Evolutionary conservation across 129 eudicot genomes (phyloP).

Genomic region (Oenanthe sinensis): DNA sequence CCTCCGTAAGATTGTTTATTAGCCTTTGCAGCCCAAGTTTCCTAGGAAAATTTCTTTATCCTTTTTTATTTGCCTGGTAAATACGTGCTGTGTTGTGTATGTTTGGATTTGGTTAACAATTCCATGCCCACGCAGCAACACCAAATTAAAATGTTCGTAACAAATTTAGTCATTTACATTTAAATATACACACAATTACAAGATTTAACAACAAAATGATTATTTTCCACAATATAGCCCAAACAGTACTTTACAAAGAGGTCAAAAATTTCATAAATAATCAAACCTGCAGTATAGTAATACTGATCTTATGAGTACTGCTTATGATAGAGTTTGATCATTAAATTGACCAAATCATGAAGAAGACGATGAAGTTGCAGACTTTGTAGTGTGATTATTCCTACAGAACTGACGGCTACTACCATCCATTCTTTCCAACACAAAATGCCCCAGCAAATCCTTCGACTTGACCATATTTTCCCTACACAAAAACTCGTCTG

Average conservation of each 20-base stretch:
- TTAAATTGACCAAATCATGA: not conserved
- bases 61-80: too few relatives aligned
- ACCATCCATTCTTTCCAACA: conserved; percentile 62
- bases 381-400: conserved; percentile 22
- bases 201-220: not conserved
- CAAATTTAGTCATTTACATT: not conserved
- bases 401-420: conserved; percentile 48
- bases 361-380: conserved; percentile 11
- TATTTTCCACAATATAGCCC: conserved; percentile 10
- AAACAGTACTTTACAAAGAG: conserved; percentile 6
- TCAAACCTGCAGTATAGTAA: conserved; percentile 16
- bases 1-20: too few relatives aligned
- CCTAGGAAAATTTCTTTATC: too few relatives aligned
- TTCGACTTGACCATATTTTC: conserved; percentile 83
- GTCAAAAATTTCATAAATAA: conserved; percentile 39
- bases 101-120: too few relatives aligned
- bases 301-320: not conserved
- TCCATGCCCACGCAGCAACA: not conserved
- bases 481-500: conserved; percentile 89
- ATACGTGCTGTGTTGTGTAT: too few relatives aligned
- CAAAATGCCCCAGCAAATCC: conserved; percentile 76
- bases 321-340: not conserved
- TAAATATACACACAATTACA: not conserved
- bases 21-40: too few relatives aligned
- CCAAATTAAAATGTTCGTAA: not conserved